Conservation (phyloP, 2,329 filamentous ascomycete species). For the Exophiala calicioides region DNA sequence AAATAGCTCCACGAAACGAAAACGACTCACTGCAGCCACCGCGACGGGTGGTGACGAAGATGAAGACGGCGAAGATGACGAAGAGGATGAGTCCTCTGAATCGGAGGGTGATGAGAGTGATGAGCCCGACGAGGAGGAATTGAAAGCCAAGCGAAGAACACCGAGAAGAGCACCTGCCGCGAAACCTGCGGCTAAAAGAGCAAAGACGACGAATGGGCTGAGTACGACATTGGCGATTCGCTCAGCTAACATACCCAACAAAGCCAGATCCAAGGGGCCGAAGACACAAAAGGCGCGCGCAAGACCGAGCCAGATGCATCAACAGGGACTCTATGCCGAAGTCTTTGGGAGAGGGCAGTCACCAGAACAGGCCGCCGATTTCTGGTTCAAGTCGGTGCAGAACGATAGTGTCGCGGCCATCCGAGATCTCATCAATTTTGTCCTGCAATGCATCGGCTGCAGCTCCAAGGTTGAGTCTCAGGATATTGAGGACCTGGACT, state of each 20-base stretch:
- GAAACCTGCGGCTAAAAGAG: conserved; percentile 55
- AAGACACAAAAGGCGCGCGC: conserved; percentile 54
- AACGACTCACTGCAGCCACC: conserved; percentile 45
- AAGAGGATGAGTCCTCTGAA: conserved; percentile 30
- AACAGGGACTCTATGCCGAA: conserved; percentile 62
- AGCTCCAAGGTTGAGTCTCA: conserved; percentile 74
- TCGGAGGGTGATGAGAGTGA: conserved; percentile 33
- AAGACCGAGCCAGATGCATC: conserved; percentile 54
- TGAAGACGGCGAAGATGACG: conserved; percentile 31
- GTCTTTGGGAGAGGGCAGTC: conserved; percentile 59
- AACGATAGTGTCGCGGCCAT: conserved; percentile 57
- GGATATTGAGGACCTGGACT: conserved; percentile 87
- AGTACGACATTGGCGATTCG: conserved; percentile 56
- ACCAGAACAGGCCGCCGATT: conserved; percentile 57
- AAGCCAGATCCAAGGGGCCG: conserved; percentile 37
- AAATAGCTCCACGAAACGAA: conserved; percentile 50
- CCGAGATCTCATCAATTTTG: conserved; percentile 62
- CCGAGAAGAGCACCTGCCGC: conserved; percentile 39
- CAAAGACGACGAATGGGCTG: conserved; percentile 54
- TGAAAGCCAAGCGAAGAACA: conserved; percentile 45
- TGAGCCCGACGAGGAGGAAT: conserved; percentile 52
- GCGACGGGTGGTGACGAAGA: conserved; percentile 34
- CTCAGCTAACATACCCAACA: conserved; percentile 48
- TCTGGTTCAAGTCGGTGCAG: conserved; percentile 60
- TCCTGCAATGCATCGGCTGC: conserved; percentile 73